Base-by-base conservation (phyloP, 1,139 yeast genomes). In the Yamadazyma pseudoaaseri region DNA sequence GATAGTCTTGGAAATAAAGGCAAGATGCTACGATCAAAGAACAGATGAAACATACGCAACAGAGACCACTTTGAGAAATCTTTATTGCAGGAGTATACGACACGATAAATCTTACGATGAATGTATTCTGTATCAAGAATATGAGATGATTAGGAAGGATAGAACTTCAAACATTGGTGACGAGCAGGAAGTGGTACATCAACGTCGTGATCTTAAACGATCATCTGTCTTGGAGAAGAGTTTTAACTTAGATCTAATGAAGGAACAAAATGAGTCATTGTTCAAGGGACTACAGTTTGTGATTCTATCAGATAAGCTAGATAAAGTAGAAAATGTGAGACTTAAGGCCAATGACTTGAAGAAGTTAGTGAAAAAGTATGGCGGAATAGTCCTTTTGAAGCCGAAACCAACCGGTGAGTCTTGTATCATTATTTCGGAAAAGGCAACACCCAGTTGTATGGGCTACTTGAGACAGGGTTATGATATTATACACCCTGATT, bases 1-100 rank as follows among this genome's bases (percentile, higher is more conserved):
- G 1, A 51, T 89, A 1, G 94, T 90, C 0, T 53, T 92, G n/a
- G 95, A 89, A 52, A 77, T 90, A 7, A 86, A 85, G 51, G 95
- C 96, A 0, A 65, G 96, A 26, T 81, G 90, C 5, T 69, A 87
- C 10, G 81, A 79, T 44, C 62, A 63, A 44, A 55, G 74, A 36
- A 51, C 70, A 24, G 69, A 64, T 13, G 57, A 52, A 13, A 67
- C 70, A 3, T 89, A 78, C 49, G 79, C 80, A 1, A 77, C 81
- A 0, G 84, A 81, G 0, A 68, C 82, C 4, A 86, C 96, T 0
- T 62, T 92, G 16, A 76, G 87, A 43, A 84, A 85, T 46, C 85
- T 92, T 0, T 80, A 87, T 52, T 84, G 90, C 50, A 67, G 83
- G 30, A 50, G 72, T 6, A 65, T 90, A 1, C 58, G 97, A 30